Percentiles rank a stretch among this genome's conserved stretches.
These are phyloP conservation scores for Aspergillus pseudonomiae DNA, from an alignment of 2,329 filamentous ascomycete genomes.

Conservation along the genomic window DNA sequence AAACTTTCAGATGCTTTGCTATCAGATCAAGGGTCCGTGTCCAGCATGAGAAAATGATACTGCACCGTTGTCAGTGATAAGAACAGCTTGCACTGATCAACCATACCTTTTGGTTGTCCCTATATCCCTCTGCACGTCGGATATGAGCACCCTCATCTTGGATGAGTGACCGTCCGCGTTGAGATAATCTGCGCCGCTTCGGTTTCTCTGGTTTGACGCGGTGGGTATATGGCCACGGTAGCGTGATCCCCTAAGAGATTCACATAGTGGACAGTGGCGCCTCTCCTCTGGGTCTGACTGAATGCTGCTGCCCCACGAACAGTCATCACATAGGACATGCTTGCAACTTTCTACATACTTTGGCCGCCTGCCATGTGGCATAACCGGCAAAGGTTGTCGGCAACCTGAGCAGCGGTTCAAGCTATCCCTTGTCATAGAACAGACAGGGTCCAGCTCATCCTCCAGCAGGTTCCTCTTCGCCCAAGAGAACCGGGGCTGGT, in stretches of 20 bases:
- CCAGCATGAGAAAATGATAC: conserved; percentile 54
- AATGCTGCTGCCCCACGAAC: not conserved
- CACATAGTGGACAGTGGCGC: not conserved
- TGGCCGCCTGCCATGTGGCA: not conserved
- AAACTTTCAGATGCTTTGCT: conserved; percentile 3
- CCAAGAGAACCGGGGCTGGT: conserved; percentile 9
- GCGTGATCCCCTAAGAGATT: not conserved
- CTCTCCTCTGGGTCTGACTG: not conserved
- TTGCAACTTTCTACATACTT: conserved; percentile 10
- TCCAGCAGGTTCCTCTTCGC: conserved; percentile 6
- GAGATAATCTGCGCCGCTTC: not conserved
- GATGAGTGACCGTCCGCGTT: conserved; percentile 1
- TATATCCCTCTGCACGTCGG: conserved; percentile 34
- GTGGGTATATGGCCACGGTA: not conserved
- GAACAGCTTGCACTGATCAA: not conserved
- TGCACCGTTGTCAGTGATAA: conserved; percentile 20
- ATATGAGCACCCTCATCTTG: conserved; percentile 26
- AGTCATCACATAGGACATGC: conserved; percentile 12
- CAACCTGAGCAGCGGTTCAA: conserved; percentile 6
- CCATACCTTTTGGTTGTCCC: conserved; percentile 32
- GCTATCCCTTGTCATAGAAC: conserved; percentile 8
- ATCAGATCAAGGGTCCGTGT: conserved; percentile 48
- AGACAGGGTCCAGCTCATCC: conserved; percentile 6
- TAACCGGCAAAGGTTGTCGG: conserved; percentile 4
- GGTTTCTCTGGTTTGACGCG: not conserved